Conservation (phyloP, 2,329 filamentous ascomycete species). For the Alternaria dauci region DNA sequence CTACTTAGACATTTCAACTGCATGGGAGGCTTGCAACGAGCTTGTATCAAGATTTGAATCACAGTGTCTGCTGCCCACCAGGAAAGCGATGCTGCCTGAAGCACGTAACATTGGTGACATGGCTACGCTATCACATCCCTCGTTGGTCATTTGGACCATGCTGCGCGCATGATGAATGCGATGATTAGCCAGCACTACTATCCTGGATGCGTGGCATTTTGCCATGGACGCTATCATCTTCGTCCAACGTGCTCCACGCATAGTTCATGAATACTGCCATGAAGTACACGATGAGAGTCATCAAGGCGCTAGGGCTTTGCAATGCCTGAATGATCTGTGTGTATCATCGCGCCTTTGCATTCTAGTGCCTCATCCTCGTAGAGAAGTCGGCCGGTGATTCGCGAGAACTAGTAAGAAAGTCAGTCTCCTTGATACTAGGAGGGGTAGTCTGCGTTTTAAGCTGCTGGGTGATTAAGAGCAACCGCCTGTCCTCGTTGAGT, state of each 20-base stretch:
- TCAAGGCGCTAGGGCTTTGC: neutral
- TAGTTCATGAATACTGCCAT: neutral
- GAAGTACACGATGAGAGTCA: neutral
- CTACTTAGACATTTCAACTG: neutral
- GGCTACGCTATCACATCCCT: neutral
- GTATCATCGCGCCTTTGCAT: neutral
- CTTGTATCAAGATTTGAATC: neutral
- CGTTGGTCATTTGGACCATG: neutral
- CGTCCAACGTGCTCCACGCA: neutral
- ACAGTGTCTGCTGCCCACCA: neutral
- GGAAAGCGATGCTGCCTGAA: neutral
- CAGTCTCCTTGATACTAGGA: neutral
- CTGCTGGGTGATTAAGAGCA: neutral
- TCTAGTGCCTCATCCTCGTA: neutral
- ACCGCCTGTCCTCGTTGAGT: neutral
- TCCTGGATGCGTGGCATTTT: neutral
- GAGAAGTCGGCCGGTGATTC: neutral
- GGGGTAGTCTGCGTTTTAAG: fast-evolving
- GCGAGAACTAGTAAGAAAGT: neutral
- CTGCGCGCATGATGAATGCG: neutral
- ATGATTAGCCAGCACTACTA: neutral
- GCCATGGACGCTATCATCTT: neutral
- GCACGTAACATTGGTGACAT: neutral
- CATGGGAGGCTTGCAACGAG: neutral
- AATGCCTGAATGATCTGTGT: neutral